Evolutionary conservation across 495 filamentous ascomycete species (phyloP).

Genomic region (Penicillium psychrofluorescens): DNA sequence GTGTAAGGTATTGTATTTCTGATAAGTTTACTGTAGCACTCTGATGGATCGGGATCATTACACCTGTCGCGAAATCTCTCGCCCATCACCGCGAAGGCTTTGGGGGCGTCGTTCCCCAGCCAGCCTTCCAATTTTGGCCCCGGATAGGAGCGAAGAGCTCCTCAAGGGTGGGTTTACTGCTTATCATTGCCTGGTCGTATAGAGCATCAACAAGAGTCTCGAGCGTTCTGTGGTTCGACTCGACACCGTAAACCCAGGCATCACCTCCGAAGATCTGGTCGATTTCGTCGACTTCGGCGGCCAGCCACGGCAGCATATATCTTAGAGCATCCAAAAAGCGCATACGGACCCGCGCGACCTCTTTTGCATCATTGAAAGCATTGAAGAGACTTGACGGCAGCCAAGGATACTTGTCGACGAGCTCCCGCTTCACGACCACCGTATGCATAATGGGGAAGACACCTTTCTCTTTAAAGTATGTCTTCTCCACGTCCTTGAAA

Average conservation of each 20-base stretch:
- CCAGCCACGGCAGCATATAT: constrained; percentile 33
- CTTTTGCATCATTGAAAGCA: constrained; percentile 25
- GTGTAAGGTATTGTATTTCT: too few relatives aligned
- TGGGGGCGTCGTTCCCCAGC: too few relatives aligned
- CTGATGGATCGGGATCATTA: too few relatives aligned
- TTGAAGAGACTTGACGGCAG: constrained; percentile 22
- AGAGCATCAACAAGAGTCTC: constrained; percentile 21
- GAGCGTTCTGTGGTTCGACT: constrained; percentile 23
- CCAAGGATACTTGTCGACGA: constrained; percentile 22
- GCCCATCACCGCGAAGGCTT: too few relatives aligned
- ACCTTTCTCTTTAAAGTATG: constrained; percentile 26
- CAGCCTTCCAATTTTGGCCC: too few relatives aligned
- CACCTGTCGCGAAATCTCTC: too few relatives aligned
- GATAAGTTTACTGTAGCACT: too few relatives aligned
- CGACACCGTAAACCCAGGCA: constrained; percentile 26
- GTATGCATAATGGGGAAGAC: constrained; percentile 40
- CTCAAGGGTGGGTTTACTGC: constrained; percentile 12
- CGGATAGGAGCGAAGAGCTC: constrained; percentile 20
- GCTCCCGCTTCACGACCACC: constrained; percentile 17
- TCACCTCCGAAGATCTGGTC: constrained; percentile 23
- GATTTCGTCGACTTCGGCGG: constrained; percentile 26
- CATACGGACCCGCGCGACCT: constrained; percentile 21
- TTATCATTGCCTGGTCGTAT: constrained; percentile 26
- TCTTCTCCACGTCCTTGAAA: constrained; percentile 27
- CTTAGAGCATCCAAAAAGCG: constrained; percentile 11